Evolutionary conservation across 768 basidiomycete genomes (phyloP).

Genomic region (Mycena vitilis): DNA sequence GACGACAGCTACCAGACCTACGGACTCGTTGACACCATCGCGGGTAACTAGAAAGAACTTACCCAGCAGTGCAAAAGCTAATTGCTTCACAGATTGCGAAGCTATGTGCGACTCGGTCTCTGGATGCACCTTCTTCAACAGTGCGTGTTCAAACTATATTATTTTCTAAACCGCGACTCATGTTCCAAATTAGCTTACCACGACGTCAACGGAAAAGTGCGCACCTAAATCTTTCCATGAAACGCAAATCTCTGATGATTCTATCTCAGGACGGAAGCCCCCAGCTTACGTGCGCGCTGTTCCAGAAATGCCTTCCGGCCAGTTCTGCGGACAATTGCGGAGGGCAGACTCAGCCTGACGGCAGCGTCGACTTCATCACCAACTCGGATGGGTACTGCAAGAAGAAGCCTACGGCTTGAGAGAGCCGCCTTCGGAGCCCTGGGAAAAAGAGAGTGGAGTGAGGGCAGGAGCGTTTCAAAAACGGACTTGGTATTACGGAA

Average conservation of each 20-base stretch:
- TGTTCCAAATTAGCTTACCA: constrained; percentile 44
- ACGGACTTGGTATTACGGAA: no score
- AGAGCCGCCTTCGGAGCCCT: neutral
- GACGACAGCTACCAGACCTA: constrained; percentile 50
- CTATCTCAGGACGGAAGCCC: constrained; percentile 48
- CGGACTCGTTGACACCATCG: constrained; percentile 49
- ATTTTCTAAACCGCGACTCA: neutral
- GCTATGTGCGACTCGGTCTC: constrained; percentile 46
- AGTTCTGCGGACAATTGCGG: constrained; percentile 46
- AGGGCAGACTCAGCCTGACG: constrained; percentile 50
- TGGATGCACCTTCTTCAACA: constrained; percentile 48
- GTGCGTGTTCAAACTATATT: constrained; percentile 36
- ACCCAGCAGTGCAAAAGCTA: neutral
- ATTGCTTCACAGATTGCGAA: constrained; percentile 43
- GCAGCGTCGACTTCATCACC: constrained; percentile 45
- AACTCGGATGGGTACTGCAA: constrained; percentile 50
- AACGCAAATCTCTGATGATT: neutral
- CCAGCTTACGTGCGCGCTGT: constrained; percentile 50
- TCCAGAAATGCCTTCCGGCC: constrained; percentile 43
- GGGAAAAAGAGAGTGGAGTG: no score
- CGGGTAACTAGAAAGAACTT: constrained; percentile 33
- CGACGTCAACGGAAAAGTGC: constrained; percentile 51
- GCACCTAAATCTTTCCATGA: constrained; percentile 4
- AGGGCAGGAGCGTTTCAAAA: no score
- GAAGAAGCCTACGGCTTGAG: constrained; percentile 25